Percentiles rank a stretch among this genome's conserved stretches.
These are phyloP conservation scores for Aspergillus pseudotamarii DNA, from an alignment of 2,329 filamentous ascomycete genomes.

Conservation along the genomic window DNA sequence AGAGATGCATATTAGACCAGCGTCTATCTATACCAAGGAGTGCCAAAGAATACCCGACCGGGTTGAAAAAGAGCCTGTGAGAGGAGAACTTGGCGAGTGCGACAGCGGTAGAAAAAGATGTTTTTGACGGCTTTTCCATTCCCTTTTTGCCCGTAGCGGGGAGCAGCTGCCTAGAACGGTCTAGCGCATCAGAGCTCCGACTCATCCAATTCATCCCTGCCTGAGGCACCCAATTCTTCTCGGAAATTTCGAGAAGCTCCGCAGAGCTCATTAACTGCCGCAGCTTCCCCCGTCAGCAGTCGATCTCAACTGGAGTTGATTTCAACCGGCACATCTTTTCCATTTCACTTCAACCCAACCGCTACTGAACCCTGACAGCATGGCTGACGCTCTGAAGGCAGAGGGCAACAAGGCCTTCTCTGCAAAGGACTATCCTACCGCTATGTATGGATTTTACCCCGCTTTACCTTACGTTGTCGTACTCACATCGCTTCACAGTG, in stretches of 20 bases:
- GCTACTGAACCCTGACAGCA: conserved; percentile 37
- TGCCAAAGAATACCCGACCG: not conserved
- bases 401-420: conserved; percentile 98
- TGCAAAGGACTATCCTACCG: conserved; percentile 94
- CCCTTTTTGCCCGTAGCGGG: conserved; percentile 25
- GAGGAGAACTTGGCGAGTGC: conserved; percentile 10
- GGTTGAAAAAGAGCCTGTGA: conserved; percentile 15
- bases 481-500: conserved; percentile 54
- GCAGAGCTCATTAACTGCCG: conserved; percentile 26
- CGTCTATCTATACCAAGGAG: conserved; percentile 1
- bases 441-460: conserved; percentile 71
- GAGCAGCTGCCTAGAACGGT: conserved; percentile 17
- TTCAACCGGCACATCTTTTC: conserved; percentile 8
- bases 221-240: conserved; percentile 24
- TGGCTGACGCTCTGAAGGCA: conserved; percentile 86
- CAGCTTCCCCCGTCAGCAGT: conserved; percentile 15
- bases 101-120: conserved; percentile 20
- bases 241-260: conserved; percentile 52
- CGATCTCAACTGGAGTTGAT: conserved; percentile 10
- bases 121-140: conserved; percentile 33
- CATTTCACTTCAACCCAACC: not conserved
- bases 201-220: conserved; percentile 22
- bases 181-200: conserved; percentile 20
- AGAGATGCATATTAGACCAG: conserved; percentile 22
- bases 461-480: conserved; percentile 17